These are phyloP conservation scores for Multifurca ochricompacta DNA, from an alignment of 768 basidiomycete species.

Conservation along the genomic window DNA sequence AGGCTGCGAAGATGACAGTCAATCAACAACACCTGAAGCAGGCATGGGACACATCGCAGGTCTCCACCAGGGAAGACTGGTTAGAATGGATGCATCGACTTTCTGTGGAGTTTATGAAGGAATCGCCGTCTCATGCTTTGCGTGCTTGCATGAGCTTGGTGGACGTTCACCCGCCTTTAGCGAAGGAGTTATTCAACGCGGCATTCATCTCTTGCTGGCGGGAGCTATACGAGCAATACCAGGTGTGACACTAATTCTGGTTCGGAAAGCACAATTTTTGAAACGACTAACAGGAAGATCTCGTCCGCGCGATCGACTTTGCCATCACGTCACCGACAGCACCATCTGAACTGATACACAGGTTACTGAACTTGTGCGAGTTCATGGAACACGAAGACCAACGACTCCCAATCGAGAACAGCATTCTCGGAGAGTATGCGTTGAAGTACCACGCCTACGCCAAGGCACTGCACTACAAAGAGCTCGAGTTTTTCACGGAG, in stretches of 20 bases:
- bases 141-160: constrained; percentile 93
- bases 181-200: constrained; percentile 93
- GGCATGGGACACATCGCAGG: constrained; percentile 85
- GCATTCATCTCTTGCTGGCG: constrained; percentile 98
- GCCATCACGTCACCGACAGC: constrained; percentile 74
- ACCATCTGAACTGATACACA: constrained; percentile 84
- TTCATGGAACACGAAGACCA: constrained; percentile 99
- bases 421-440: constrained; percentile 89
- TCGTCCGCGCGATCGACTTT: constrained; percentile 80
- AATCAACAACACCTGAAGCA: constrained; percentile 97
- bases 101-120: constrained; percentile 94
- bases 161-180: constrained; percentile 83
- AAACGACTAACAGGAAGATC: constrained; percentile 62
- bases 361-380: constrained; percentile 88
- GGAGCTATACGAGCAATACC: constrained; percentile 93
- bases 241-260: constrained; percentile 42
- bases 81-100: constrained; percentile 90
- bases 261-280: not conserved
- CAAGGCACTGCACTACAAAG: constrained; percentile 97
- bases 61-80: constrained; percentile 83
- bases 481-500: constrained; percentile 92
- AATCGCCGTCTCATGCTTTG: constrained; percentile 96
- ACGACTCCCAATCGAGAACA: constrained; percentile 85
- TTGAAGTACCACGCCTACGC: constrained; percentile 92
- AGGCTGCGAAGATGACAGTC: constrained; percentile 82